Evolutionary conservation across 768 basidiomycete species (phyloP).

Genomic region (Holtermanniella nyarrowii): DNA sequence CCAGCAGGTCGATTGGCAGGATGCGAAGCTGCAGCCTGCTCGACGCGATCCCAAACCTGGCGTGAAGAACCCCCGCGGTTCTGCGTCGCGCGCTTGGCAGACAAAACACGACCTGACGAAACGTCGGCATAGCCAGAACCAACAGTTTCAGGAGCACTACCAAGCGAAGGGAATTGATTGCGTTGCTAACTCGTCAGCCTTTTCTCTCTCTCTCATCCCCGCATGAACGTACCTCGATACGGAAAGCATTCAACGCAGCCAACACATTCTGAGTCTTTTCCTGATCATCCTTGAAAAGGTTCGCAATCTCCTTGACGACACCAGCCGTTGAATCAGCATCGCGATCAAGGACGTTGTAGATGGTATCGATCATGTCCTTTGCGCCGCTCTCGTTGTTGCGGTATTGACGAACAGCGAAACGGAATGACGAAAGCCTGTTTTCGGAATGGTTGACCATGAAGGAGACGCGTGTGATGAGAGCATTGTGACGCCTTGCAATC

Average conservation of each 20-base stretch:
- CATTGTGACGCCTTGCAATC: constrained; percentile 53
- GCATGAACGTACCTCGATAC: constrained; percentile 54
- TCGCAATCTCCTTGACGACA: constrained; percentile 47
- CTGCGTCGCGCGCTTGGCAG: constrained; percentile 65
- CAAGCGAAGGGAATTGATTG: constrained; percentile 70
- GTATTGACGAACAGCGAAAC: constrained; percentile 69
- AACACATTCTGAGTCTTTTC: constrained; percentile 72
- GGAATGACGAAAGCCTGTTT: constrained; percentile 44
- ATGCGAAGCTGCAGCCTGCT: constrained; percentile 55
- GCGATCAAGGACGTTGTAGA: constrained; percentile 67
- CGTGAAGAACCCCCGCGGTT: constrained; percentile 49
- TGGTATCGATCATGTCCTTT: constrained; percentile 71
- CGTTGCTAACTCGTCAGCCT: constrained; percentile 51
- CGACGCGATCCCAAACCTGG: constrained; percentile 77
- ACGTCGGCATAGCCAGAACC: constrained; percentile 63
- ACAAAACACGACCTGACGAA: constrained; percentile 68
- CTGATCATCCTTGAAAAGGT: constrained; percentile 61
- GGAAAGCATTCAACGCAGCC: constrained; percentile 70
- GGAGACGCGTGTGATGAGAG: constrained; percentile 54
- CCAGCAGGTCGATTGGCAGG: constrained; percentile 18
- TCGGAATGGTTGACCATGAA: constrained; percentile 39
- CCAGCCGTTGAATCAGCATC: constrained; percentile 59
- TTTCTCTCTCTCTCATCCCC: background rate
- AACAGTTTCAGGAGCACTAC: constrained; percentile 16
- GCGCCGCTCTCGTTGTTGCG: constrained; percentile 65